Evolutionary conservation across 768 basidiomycete species (phyloP).

Genomic region (Polyporus arcularius): DNA sequence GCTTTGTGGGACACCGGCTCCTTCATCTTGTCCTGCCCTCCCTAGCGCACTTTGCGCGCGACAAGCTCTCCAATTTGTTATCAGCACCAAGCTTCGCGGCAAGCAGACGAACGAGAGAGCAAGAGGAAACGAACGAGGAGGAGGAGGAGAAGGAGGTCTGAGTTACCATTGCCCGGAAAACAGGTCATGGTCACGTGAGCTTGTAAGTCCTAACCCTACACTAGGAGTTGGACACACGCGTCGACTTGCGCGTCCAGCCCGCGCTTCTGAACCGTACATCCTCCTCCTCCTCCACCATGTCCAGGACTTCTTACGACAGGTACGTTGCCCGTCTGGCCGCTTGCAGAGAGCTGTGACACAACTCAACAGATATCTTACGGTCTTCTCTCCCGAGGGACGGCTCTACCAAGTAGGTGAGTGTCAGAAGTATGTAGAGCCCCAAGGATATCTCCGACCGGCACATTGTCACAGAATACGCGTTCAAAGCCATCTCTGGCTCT

Average conservation of each 20-base stretch:
- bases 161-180: background rate
- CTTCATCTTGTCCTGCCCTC: constrained; percentile 54
- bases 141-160: background rate
- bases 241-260: constrained; percentile 60
- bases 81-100: too few species aligned
- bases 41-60: background rate
- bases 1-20: constrained; percentile 77
- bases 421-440: background rate
- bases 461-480: constrained; percentile 84
- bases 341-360: background rate
- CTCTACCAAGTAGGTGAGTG: constrained; percentile 96
- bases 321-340: constrained; percentile 25
- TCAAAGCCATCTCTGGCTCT: constrained; percentile 98
- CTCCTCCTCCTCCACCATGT: constrained; percentile 56
- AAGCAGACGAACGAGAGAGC: background rate
- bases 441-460: background rate
- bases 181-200: constrained; percentile 10
- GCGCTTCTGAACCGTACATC: constrained; percentile 32
- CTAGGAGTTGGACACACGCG: constrained; percentile 19
- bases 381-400: constrained; percentile 96
- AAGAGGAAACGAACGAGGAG: background rate
- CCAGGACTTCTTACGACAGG: constrained; percentile 94
- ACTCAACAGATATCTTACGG: constrained; percentile 80
- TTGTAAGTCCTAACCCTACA: background rate
- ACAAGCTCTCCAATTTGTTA: background rate